Evolutionary conservation across 495 filamentous ascomycete genomes (phyloP).

Genomic region (Diplogelasinospora grovesii): DNA sequence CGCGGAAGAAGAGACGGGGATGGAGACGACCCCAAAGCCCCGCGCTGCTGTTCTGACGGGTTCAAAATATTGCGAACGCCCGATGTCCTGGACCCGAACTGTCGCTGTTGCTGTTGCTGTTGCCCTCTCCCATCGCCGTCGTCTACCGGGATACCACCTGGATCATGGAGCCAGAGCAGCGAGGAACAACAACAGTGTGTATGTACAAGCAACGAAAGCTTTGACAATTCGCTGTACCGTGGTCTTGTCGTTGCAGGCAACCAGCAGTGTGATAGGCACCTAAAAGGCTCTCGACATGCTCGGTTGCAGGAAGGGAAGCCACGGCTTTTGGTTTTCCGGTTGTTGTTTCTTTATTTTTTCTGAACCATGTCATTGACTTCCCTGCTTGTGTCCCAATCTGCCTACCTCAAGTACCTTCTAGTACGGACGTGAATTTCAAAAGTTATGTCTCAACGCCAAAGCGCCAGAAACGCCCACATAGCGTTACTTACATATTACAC

Average conservation of each 20-base stretch:
- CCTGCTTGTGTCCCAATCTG: slow-evolving; percentile 6
- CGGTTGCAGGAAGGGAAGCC: too few species aligned
- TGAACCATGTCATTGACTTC: slow-evolving; percentile 10
- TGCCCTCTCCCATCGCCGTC: slow-evolving; percentile 28
- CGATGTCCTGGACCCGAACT: slow-evolving; percentile 33
- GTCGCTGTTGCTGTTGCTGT: too few species aligned
- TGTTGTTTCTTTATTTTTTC: background rate
- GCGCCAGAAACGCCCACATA: too few species aligned
- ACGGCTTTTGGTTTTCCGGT: too few species aligned
- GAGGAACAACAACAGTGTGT: too few species aligned
- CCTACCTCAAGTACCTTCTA: slow-evolving; percentile 2
- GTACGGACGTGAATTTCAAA: too few species aligned
- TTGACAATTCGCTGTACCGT: slow-evolving; percentile 14
- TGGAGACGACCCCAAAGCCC: slow-evolving; percentile 12
- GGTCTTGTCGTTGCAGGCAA: slow-evolving; percentile 10
- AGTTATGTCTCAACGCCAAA: too few species aligned
- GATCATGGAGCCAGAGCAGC: slow-evolving; percentile 22
- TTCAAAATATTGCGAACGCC: slow-evolving; percentile 49
- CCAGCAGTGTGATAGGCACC: slow-evolving; percentile 11
- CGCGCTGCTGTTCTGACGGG: slow-evolving; percentile 32
- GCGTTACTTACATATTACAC: too few species aligned
- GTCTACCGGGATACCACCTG: slow-evolving; percentile 15
- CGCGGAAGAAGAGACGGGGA: slow-evolving; percentile 14
- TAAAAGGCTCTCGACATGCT: slow-evolving; percentile 9
- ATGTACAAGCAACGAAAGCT: slow-evolving; percentile 4